phyloP scores from a whole-genome alignment of 257 asterid genomes.

The Cruciata laevipes region DNA sequence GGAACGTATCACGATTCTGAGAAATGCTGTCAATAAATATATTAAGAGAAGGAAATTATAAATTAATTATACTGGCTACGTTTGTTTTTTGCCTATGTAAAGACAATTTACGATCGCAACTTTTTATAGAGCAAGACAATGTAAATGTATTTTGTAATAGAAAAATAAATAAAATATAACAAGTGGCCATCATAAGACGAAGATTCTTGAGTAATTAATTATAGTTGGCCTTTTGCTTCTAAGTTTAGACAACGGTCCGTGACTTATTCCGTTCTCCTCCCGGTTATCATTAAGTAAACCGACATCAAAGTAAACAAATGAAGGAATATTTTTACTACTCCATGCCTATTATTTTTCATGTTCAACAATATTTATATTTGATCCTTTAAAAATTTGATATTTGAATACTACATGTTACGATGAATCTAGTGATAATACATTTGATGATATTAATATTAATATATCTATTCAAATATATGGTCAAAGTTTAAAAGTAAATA shows the following conservation, averaged over 20 bases:
- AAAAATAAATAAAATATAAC: background rate
- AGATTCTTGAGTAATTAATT: constrained; percentile 3
- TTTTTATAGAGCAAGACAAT: background rate
- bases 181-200: background rate
- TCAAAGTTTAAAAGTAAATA: too few species aligned
- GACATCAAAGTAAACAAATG: background rate
- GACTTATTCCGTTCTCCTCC: constrained; percentile 1
- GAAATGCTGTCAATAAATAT: too few species aligned
- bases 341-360: background rate
- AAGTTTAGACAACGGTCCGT: constrained; percentile 11
- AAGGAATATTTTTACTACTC: too few species aligned
- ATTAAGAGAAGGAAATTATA: too few species aligned
- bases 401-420: too few species aligned
- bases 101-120: background rate
- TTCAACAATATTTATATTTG: too few species aligned
- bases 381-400: too few species aligned
- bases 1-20: background rate
- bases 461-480: too few species aligned
- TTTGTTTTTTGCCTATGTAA: background rate
- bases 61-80: too few species aligned
- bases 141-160: too few species aligned
- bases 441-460: too few species aligned
- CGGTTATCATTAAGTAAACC: constrained; percentile 1
- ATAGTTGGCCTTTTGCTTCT: constrained; percentile 2
- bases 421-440: too few species aligned